Evolutionary conservation across 202 grass and related monocot genomes (phyloP), one percentile per base, ranked within the genome.

Genomic region (Panicum virgatum): DNA sequence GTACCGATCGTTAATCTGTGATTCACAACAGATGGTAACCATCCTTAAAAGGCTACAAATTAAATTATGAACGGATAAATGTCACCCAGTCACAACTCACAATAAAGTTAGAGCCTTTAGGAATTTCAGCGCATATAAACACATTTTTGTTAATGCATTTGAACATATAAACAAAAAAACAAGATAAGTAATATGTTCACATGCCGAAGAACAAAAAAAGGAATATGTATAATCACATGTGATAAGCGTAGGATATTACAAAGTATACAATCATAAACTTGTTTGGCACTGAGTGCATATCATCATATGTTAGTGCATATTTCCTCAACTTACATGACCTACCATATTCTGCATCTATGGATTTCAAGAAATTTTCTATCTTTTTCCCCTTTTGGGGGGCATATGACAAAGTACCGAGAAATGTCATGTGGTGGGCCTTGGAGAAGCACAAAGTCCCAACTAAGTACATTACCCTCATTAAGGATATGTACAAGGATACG

Each of bases 1-100:
- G 20, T 98, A 98, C 29, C 90, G 95, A 85, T 98, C 95, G 78
- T 98, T 98, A 89, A 98, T 98, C 92, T 98, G 88, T 66, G 84
- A 42, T 74, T 86, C 80, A 94, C 38, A 84, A 77, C 40, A 20
- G 7, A 83, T 73, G 53, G 36, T 46, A 76, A 80, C 44, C 5
- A 62, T 52, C 30, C 54, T 83, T 88, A 67, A 62, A n/a, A 77
- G 37, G 16, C 37, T 26, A 72, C 40, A 82, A 38, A 38, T 16
- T 51, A 71, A 62, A 52, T 64, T 40, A 65, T 26, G 71, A 34
- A 58, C 73, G 36, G 37, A 73, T 29, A 76, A 73, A 71, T 6
- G 25, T 43, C 39, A 32, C 25, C n/a, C n/a, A n/a, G 62, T 34
- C 32, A 3, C 32, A 34, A 34, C 32, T 56, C 61, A 42, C 34